Evolutionary conservation across 2,329 filamentous ascomycete genomes (phyloP).

Genomic region (Mariannaea elegans): DNA sequence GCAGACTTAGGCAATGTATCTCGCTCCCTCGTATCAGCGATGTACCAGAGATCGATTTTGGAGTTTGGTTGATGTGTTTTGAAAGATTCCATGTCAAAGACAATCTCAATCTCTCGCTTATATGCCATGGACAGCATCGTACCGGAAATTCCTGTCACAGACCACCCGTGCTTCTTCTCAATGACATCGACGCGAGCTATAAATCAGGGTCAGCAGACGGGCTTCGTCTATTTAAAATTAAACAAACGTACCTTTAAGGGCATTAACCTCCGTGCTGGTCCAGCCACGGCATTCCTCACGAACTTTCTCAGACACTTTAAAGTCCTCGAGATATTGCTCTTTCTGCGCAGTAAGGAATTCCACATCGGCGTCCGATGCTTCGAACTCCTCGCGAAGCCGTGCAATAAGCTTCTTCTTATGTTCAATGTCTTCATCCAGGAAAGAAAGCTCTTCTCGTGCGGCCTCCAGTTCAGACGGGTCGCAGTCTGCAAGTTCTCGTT

Average conservation of each 20-base stretch:
- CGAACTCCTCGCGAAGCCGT: conserved; percentile 71
- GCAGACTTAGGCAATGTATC: conserved; percentile 65
- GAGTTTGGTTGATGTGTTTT: conserved; percentile 55
- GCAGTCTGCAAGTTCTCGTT: conserved; percentile 78
- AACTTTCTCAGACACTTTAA: conserved; percentile 82
- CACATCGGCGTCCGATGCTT: conserved; percentile 72
- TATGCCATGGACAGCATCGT: conserved; percentile 78
- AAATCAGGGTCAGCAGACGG: conserved; percentile 36
- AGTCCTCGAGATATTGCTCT: conserved; percentile 74
- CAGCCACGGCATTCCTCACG: conserved; percentile 91
- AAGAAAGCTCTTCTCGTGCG: conserved; percentile 73
- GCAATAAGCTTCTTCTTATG: conserved; percentile 74
- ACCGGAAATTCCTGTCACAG: conserved; percentile 70
- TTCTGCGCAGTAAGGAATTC: conserved; percentile 73
- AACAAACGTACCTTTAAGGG: conserved; percentile 71
- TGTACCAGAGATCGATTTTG: conserved; percentile 75
- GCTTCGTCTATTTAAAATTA: not conserved
- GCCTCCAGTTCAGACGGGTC: conserved; percentile 81
- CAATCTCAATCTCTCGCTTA: conserved; percentile 75
- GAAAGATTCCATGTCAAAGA: conserved; percentile 74
- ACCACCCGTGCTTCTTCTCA: conserved; percentile 76
- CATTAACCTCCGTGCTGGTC: conserved; percentile 81
- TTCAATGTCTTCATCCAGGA: conserved; percentile 73
- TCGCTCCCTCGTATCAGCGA: conserved; percentile 66
- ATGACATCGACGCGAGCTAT: conserved; percentile 71